phyloP scores from a whole-genome alignment of 805 yeast genomes.

The Isabelozyma pseudorhagii region DNA sequence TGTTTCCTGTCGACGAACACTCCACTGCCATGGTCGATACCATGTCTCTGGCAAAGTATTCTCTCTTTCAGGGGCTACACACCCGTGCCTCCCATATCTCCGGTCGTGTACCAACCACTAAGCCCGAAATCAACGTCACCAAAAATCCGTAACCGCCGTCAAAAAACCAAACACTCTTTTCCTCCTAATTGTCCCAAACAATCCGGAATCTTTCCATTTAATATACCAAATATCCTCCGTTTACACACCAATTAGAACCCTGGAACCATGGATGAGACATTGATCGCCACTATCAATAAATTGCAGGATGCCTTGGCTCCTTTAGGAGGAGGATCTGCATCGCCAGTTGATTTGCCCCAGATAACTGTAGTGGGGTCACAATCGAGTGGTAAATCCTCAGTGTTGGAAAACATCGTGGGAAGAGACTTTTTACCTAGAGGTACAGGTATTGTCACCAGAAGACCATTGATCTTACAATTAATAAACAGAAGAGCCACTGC shows the following conservation, averaged over 20 bases:
- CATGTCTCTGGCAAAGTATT: no score
- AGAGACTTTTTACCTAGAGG: slow-evolving; percentile 91
- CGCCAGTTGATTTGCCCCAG: slow-evolving; percentile 92
- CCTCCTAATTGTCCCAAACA: not conserved
- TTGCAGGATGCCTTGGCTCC: slow-evolving; percentile 97
- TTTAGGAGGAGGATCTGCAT: slow-evolving; percentile 80
- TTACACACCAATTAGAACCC: not conserved
- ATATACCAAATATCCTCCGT: not conserved
- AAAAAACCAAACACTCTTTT: not conserved
- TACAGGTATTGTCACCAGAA: slow-evolving; percentile 87
- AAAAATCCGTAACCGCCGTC: not conserved
- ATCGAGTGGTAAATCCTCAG: slow-evolving; percentile 86
- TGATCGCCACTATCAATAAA: slow-evolving; percentile 83
- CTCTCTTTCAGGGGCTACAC: no score
- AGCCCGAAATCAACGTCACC: not conserved
- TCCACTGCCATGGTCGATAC: no score
- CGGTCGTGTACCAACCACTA: not conserved
- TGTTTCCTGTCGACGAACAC: no score
- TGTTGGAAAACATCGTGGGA: slow-evolving; percentile 86
- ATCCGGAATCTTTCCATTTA: not conserved
- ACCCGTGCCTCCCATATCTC: not conserved
- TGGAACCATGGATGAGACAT: slow-evolving; percentile 63
- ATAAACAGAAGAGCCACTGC: slow-evolving; percentile 57
- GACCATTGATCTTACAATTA: slow-evolving; percentile 81
- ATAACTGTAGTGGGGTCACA: slow-evolving; percentile 95